Evolutionary conservation across 345 rosid species (phyloP).

Genomic region (Hypericum androsaemum): DNA sequence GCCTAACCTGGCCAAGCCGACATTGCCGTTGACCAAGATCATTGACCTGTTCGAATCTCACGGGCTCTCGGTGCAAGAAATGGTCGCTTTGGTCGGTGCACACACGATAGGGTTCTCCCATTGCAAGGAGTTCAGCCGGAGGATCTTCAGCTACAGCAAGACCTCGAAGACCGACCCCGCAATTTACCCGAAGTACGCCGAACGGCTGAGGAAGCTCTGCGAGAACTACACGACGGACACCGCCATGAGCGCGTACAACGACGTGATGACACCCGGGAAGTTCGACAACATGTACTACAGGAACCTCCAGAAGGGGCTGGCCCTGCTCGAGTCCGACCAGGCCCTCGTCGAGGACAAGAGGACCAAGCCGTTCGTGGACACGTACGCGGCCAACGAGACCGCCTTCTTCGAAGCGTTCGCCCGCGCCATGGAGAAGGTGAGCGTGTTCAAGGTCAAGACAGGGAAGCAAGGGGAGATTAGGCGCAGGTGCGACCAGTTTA

Average conservation of each 20-base stretch:
- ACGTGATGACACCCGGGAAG: slow-evolving; percentile 2
- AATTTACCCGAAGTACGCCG: background rate
- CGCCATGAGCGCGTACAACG: background rate
- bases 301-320: background rate
- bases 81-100: background rate
- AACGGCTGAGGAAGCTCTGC: slow-evolving; percentile 1
- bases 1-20: background rate
- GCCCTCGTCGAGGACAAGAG: background rate
- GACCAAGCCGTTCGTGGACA: background rate
- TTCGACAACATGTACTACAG: slow-evolving; percentile 3
- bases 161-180: background rate
- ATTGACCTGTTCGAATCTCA: background rate
- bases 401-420: slow-evolving; percentile 2
- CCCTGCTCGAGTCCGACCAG: background rate
- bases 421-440: slow-evolving; percentile 1
- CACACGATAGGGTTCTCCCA: slow-evolving; percentile 4
- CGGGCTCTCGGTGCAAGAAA: background rate
- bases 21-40: background rate
- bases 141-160: slow-evolving; percentile 3
- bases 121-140: background rate
- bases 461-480: slow-evolving; percentile 1
- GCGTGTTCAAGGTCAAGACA: background rate
- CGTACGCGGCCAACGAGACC: background rate
- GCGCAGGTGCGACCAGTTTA: background rate
- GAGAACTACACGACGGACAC: slow-evolving; percentile 1